Base-by-base conservation (phyloP, 495 filamentous ascomycete species). In the Aspergillus baeticus region DNA sequence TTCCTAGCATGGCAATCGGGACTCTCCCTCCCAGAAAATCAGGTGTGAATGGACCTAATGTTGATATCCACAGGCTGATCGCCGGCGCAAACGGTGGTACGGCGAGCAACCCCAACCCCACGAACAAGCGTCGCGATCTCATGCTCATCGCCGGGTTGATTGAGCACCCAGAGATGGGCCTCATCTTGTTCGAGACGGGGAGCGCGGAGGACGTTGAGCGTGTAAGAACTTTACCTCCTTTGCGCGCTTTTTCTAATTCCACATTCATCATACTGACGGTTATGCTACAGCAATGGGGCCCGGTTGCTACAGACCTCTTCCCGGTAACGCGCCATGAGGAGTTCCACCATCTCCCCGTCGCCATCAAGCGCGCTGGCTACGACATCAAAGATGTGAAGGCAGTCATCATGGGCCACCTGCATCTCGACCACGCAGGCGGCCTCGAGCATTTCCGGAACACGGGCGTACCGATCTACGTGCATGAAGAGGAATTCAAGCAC, bases 181-280 rank as follows among this genome's bases (percentile, higher is more conserved):
- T 77, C n/a, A 79, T 82, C 45, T 67, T 84, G 0, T 82, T 67
- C 62, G 79, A 84, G 53, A 80, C 77, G 1, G 79, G 81, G 8
- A 70, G 73, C 49, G 79, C 75, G 3, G 67, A 77, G 29, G 75
- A 81, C 51, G 62, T 77, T 6, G 66, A 78, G 10, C 62, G 72
- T 36, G 67, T 69, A 23, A 6, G 61, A 59, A 10, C 31, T 3
- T 34, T n/a, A n/a, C n/a, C n/a, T n/a, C n/a, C n/a, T n/a, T n/a
- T n/a, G n/a, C n/a, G n/a, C n/a, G n/a, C n/a, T n/a, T n/a, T n/a
- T n/a, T n/a, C n/a, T n/a, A n/a, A n/a, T n/a, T n/a, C n/a, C n/a
- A n/a, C n/a, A n/a, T n/a, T n/a, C n/a, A n/a, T n/a, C n/a, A n/a
- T n/a, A 35, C 23, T 45, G 33, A 37, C 36, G 14, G 20, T 59